phyloP scores from a whole-genome alignment of 805 yeast species.

The Kodamaea laetipori region DNA sequence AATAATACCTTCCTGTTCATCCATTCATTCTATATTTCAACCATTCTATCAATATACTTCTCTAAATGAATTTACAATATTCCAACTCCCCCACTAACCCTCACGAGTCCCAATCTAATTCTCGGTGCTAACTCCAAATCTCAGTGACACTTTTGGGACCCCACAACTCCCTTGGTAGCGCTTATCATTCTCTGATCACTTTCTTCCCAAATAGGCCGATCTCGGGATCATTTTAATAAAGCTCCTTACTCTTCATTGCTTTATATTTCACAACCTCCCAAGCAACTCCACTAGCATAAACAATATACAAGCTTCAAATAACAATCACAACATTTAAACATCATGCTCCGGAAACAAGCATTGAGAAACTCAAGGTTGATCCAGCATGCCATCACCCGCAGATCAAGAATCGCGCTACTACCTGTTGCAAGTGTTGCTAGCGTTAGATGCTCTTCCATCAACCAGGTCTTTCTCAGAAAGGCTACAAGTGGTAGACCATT shows the following conservation, averaged over 20 bases:
- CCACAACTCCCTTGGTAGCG: constrained; percentile 9
- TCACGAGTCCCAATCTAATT: too few species aligned
- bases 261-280: not conserved
- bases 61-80: too few species aligned
- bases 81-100: too few species aligned
- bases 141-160: not conserved
- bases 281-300: not conserved
- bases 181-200: constrained; percentile 6
- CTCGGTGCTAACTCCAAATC: not conserved
- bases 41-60: too few species aligned
- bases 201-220: constrained; percentile 1
- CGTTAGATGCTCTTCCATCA: not conserved
- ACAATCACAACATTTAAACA: constrained; percentile 2
- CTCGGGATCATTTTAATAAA: constrained; percentile 3
- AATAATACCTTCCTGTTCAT: too few species aligned
- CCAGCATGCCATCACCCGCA: constrained; percentile 1
- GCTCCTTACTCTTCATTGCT: constrained; percentile 1
- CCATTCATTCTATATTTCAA: too few species aligned
- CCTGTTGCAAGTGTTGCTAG: not conserved
- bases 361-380: constrained; percentile 9
- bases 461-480: not conserved
- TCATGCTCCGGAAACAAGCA: constrained; percentile 9
- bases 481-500: constrained; percentile 6
- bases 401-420: not conserved
- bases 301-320: not conserved